Evolutionary conservation across 2,329 filamentous ascomycete genomes (phyloP).

Genomic region (Aspergillus eucalypticola): DNA sequence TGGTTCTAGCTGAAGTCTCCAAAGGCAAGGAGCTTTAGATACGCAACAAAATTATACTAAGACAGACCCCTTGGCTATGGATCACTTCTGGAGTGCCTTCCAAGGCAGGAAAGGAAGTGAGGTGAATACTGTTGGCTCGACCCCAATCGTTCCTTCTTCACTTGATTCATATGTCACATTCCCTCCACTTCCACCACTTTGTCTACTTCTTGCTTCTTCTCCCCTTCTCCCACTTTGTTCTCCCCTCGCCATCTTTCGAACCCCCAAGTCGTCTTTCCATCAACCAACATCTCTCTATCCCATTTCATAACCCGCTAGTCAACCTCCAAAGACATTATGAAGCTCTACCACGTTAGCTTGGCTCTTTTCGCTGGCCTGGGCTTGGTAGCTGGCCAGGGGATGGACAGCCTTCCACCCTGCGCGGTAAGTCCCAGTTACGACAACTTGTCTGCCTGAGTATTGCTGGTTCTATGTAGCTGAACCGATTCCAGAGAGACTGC

Average conservation of each 20-base stretch:
- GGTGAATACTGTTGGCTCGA: neutral
- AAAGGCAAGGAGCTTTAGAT: neutral
- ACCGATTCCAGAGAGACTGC: conserved; percentile 35
- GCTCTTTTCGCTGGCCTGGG: conserved; percentile 56
- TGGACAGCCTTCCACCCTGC: conserved; percentile 52
- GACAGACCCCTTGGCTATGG: neutral
- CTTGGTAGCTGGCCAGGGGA: conserved; percentile 48
- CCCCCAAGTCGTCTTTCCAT: neutral
- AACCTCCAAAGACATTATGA: conserved; percentile 45
- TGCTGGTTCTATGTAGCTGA: conserved; percentile 4
- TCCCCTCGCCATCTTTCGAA: neutral
- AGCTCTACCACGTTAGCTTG: conserved; percentile 51
- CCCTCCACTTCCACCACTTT: neutral
- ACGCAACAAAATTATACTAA: neutral
- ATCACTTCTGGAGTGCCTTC: neutral
- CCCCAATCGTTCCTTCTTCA: neutral
- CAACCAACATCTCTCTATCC: neutral
- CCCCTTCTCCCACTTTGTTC: neutral
- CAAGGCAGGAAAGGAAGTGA: neutral
- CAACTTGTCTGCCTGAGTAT: neutral
- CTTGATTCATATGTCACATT: neutral
- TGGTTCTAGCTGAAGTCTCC: neutral
- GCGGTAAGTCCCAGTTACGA: conserved; percentile 51
- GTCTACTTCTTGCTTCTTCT: neutral
- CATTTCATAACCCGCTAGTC: neutral